Base-by-base conservation (phyloP, 495 filamentous ascomycete genomes). In the Hypoxylon cercidicola region DNA sequence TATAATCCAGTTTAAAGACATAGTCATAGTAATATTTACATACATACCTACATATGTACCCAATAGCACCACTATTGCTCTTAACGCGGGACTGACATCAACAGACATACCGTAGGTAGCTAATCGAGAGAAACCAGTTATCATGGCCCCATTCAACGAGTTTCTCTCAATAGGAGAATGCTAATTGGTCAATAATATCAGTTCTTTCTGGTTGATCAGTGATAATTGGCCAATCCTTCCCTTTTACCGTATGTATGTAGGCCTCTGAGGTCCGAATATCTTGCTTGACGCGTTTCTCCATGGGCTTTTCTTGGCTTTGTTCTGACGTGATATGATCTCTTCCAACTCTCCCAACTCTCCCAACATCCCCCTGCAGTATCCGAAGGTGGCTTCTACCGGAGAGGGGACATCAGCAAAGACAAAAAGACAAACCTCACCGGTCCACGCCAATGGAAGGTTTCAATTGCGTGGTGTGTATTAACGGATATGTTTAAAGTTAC, bases 1-100 rank as follows among this genome's bases (percentile, higher is more conserved):
- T 58, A 45, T 21, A 40, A 62, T 40, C 20, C 54, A 51, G 50
- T 44, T 25, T 47, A 39, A 55, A 55, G 28, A 23, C 20, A 49
- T 49, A 20, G 43, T 19, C 3, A 32, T 28, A 39, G 39, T 37
- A 20, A 7, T 45, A 47, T 50, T 60, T 44, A 45, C 30, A 32
- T 32, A 32, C 1, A 1, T 32, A 32, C n/a, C n/a, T n/a, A n/a
- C n/a, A n/a, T n/a, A n/a, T n/a, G 30, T 32, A 25, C 2, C 23
- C 5, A 25, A 5, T 25, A 32, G 3, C 8, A 32, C 10, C 9
- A 32, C 30, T 32, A 32, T 4, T 32, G 7, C 25, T 28, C 7
- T 7, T 28, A 28, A 28, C 25, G 3, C 25, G 25, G 3, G 25
- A 28, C 7, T 28, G 25, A 28, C 7, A 32, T 11, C 8, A 10